These are phyloP conservation scores for Bjerkandera adusta DNA, from an alignment of 1,284 basidiomycete genomes.

Conservation along the genomic window DNA sequence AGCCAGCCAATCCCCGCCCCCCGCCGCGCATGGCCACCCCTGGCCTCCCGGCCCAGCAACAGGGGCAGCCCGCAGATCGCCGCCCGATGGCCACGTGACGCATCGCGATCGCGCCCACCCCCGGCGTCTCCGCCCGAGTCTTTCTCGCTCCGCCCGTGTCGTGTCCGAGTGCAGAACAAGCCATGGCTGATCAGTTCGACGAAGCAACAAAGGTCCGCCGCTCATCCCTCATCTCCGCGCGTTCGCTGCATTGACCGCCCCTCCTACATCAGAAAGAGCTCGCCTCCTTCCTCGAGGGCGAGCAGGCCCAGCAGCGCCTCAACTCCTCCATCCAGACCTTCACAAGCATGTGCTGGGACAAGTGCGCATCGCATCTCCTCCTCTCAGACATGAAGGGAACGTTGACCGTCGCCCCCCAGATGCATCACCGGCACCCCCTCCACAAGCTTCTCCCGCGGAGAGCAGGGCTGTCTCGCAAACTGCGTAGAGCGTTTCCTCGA, in stretches of 20 bases:
- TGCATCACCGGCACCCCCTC: conserved; percentile 85
- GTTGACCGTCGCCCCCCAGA: conserved; percentile 39
- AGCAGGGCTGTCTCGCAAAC: conserved; percentile 85
- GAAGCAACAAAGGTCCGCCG: conserved; percentile 67
- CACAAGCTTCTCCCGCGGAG: conserved; percentile 81
- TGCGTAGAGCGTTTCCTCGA: conserved; percentile 96
- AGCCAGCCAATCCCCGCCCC: too few species aligned
- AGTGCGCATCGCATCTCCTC: conserved; percentile 45
- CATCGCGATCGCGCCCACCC: too few species aligned
- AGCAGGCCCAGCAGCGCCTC: conserved; percentile 83
- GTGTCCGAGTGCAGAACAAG: conserved; percentile 6
- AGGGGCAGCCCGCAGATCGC: too few species aligned
- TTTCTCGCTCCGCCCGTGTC: too few species aligned
- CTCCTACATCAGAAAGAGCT: conserved; percentile 72
- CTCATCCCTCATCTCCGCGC: background rate
- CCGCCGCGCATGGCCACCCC: too few species aligned
- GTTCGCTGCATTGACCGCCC: background rate
- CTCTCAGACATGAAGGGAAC: conserved; percentile 11
- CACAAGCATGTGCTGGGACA: conserved; percentile 87
- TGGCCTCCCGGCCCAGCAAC: too few species aligned
- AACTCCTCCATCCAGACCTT: conserved; percentile 71
- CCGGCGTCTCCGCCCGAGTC: too few species aligned
- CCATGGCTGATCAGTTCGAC: conserved; percentile 70
- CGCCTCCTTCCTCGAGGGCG: conserved; percentile 78
- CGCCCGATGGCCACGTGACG: too few species aligned